Evolutionary conservation across 164 flowering plant species (phyloP).

Genomic region (Magnolia kwangsiensis): DNA sequence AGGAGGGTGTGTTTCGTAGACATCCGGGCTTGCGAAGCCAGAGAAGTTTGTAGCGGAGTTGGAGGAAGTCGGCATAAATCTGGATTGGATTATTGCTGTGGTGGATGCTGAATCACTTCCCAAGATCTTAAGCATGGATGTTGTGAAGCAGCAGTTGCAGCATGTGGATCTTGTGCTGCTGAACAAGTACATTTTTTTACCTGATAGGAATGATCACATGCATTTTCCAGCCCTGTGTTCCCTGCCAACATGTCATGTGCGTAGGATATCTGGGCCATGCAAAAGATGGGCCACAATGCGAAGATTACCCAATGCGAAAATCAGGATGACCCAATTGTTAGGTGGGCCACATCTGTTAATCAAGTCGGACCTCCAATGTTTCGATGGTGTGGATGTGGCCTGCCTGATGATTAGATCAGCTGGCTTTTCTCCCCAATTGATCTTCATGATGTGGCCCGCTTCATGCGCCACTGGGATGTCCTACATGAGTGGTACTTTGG

Average conservation of each 20-base stretch:
- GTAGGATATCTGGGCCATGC: background rate
- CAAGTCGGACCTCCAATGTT: background rate
- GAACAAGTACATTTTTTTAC: conserved; percentile 8
- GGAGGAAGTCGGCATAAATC: conserved; percentile 13
- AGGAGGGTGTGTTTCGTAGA: conserved; percentile 8
- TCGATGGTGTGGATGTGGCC: background rate
- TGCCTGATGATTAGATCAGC: background rate
- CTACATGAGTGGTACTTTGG: background rate
- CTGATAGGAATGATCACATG: background rate
- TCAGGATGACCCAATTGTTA: background rate
- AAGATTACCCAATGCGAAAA: background rate
- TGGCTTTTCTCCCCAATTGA: no score
- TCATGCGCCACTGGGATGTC: background rate
- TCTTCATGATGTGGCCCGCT: no score
- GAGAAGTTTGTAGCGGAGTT: conserved; percentile 12
- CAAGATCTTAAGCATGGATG: conserved; percentile 11
- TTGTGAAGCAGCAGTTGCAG: conserved; percentile 17
- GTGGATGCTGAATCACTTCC: conserved; percentile 16
- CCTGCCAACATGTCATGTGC: background rate
- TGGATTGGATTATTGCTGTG: conserved; percentile 9
- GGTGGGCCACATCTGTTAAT: background rate
- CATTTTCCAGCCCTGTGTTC: no score
- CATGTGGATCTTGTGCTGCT: conserved; percentile 18
- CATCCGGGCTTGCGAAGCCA: conserved; percentile 13
- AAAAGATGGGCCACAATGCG: background rate